These are phyloP conservation scores for Plasmodium yoelii DNA, from an alignment of 169 alveolate genomes.

Conservation along the genomic window DNA sequence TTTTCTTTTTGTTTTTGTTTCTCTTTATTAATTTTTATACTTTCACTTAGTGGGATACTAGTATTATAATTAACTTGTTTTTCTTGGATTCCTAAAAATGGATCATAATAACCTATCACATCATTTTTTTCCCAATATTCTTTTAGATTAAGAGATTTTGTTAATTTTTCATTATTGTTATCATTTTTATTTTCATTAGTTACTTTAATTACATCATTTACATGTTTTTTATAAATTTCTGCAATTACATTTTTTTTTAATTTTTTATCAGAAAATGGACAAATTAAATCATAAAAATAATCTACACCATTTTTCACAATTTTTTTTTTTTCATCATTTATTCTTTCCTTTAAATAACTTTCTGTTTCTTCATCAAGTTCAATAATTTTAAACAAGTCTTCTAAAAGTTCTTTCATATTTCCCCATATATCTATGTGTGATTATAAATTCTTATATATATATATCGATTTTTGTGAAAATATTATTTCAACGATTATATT, in stretches of 20 bases:
- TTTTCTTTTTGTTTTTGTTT: conserved; percentile 81
- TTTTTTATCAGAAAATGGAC: conserved; percentile 62
- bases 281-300: conserved; percentile 44
- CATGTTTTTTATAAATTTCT: conserved; percentile 58
- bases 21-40: conserved; percentile 79
- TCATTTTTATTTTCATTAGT: conserved; percentile 14
- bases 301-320: conserved; percentile 57
- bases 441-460: background rate
- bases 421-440: background rate
- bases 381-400: conserved; percentile 11
- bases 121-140: conserved; percentile 74
- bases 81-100: conserved; percentile 81
- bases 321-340: conserved; percentile 60
- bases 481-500: background rate
- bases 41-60: conserved; percentile 79
- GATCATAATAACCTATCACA: conserved; percentile 61
- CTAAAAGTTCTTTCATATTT: conserved; percentile 57
- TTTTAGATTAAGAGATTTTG: conserved; percentile 26
- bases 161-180: conserved; percentile 32
- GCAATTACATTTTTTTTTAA: conserved; percentile 28
- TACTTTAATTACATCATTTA: conserved; percentile 21
- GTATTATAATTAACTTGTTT: conserved; percentile 81
- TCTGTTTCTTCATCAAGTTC: conserved; percentile 56
- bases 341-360: conserved; percentile 55
- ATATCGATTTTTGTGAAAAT: background rate